These are phyloP conservation scores for Vitis rupestris DNA, from an alignment of 164 flowering plant genomes.

Conservation along the genomic window DNA sequence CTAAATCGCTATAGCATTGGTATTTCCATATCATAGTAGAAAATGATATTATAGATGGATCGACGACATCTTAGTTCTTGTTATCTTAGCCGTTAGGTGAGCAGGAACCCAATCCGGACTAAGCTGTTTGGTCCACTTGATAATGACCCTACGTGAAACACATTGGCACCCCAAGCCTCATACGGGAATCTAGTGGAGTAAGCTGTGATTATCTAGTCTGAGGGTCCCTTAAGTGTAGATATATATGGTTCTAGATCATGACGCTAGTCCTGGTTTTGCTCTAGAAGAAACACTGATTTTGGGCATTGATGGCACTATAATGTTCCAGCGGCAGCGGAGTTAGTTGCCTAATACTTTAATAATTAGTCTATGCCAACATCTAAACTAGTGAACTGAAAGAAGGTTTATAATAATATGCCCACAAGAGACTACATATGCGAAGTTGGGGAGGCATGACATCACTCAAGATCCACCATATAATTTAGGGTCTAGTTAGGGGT, in stretches of 20 bases:
- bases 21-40: too few relatives aligned
- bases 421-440: not conserved
- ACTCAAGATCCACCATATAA: constrained; percentile 1
- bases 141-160: too few relatives aligned
- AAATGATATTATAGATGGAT: too few relatives aligned
- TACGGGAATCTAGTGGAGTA: not conserved
- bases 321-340: constrained; percentile 24
- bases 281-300: constrained; percentile 2
- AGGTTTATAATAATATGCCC: not conserved
- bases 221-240: not conserved
- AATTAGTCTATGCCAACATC: constrained; percentile 9
- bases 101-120: too few relatives aligned
- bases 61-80: too few relatives aligned
- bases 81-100: too few relatives aligned
- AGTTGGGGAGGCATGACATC: not conserved
- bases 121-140: too few relatives aligned
- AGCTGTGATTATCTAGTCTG: constrained; percentile 2
- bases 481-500: not conserved
- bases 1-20: too few relatives aligned
- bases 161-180: too few relatives aligned
- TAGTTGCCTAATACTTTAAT: constrained; percentile 15
- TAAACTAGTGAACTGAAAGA: constrained; percentile 16
- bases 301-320: constrained; percentile 11
- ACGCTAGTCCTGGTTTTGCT: constrained; percentile 6
- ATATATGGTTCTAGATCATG: not conserved